phyloP scores from a whole-genome alignment of 495 filamentous ascomycete species.

The Tuber calosporum region DNA sequence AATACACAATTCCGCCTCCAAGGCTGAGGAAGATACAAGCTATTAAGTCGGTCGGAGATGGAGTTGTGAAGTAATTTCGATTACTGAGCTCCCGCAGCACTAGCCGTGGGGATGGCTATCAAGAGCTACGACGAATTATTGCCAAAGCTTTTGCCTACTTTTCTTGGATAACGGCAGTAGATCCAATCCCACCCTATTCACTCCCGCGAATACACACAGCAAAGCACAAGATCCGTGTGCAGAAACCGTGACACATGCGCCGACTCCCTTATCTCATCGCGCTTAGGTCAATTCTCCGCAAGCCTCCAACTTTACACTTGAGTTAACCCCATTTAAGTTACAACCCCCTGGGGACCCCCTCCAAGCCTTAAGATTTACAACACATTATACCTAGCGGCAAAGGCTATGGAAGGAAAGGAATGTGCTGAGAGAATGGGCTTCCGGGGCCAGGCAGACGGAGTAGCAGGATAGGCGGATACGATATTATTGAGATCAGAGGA shows the following conservation, averaged over 20 bases:
- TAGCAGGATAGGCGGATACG: neutral
- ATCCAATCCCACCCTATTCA: neutral
- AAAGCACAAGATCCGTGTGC: neutral
- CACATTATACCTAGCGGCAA: neutral
- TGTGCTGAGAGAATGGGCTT: neutral
- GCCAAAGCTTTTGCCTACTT: too few species aligned
- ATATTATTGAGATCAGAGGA: neutral
- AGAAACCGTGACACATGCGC: neutral
- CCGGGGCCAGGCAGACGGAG: neutral
- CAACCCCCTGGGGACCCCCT: too few species aligned
- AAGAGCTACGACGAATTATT: too few species aligned
- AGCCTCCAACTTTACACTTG: neutral
- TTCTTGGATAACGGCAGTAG: too few species aligned
- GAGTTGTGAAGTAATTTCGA: too few species aligned
- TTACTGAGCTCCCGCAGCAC: too few species aligned
- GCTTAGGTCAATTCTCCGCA: neutral
- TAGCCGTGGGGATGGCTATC: too few species aligned
- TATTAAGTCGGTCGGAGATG: too few species aligned
- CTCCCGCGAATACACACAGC: neutral
- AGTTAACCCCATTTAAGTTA: too few species aligned
- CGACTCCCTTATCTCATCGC: neutral
- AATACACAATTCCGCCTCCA: too few species aligned
- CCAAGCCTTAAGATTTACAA: neutral
- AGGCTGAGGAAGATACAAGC: too few species aligned
- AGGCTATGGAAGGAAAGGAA: neutral